Conservation (phyloP, 768 basidiomycete species). For the Boletus sp. region DNA sequence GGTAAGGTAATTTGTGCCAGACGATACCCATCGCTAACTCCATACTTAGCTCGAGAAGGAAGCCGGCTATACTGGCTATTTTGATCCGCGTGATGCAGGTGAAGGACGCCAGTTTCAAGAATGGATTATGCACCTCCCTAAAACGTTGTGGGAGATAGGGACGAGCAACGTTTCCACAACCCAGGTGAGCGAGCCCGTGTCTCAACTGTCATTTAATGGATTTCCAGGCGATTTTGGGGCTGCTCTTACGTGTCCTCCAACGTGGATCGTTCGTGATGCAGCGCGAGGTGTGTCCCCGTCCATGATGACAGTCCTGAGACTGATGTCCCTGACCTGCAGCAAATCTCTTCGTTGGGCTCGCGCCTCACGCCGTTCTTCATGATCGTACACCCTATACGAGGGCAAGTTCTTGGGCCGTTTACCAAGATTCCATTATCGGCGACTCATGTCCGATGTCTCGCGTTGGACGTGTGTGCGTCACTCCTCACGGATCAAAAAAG, state of each 20-base stretch:
- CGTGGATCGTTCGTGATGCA: slow-evolving; percentile 46
- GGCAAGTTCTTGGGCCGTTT: slow-evolving; percentile 75
- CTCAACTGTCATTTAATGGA: slow-evolving; percentile 4
- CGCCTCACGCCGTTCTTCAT: slow-evolving; percentile 79
- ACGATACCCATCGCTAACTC: slow-evolving; percentile 1
- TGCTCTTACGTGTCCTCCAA: slow-evolving; percentile 61
- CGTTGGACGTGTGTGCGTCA: slow-evolving; percentile 56
- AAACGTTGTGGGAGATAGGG: slow-evolving; percentile 82
- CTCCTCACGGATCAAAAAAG: slow-evolving; percentile 21
- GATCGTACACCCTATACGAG: slow-evolving; percentile 71
- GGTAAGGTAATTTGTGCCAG: slow-evolving; percentile 39
- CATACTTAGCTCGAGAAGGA: slow-evolving; percentile 56
- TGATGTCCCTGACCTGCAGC: slow-evolving; percentile 34
- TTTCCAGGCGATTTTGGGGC: slow-evolving; percentile 51
- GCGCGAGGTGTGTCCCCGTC: slow-evolving; percentile 39
- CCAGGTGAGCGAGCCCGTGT: slow-evolving; percentile 45
- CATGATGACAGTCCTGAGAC: not conserved
- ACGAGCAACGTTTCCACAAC: slow-evolving; percentile 50
- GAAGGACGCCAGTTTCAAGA: slow-evolving; percentile 40
- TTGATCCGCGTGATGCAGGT: slow-evolving; percentile 34
- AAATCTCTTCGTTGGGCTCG: slow-evolving; percentile 47
- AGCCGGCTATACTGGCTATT: slow-evolving; percentile 47
- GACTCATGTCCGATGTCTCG: slow-evolving; percentile 49
- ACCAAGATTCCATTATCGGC: slow-evolving; percentile 49
- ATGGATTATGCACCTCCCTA: slow-evolving; percentile 79